These are phyloP conservation scores for Hypoxylon lenormandii DNA, from an alignment of 495 filamentous ascomycete genomes.

Conservation along the genomic window DNA sequence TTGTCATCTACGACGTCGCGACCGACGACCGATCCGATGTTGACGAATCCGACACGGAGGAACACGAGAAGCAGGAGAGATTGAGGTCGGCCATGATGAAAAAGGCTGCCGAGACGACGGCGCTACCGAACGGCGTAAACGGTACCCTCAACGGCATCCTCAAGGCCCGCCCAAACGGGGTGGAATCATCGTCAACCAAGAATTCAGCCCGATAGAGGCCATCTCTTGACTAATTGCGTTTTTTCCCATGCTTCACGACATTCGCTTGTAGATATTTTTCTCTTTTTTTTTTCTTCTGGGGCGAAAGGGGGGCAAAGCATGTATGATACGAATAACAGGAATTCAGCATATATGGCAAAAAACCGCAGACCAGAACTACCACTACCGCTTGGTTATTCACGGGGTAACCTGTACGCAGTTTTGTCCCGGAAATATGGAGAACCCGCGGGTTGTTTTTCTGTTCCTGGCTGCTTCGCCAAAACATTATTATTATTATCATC, in stretches of 20 bases:
- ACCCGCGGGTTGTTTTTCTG: constrained; percentile 5
- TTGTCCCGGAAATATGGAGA: not conserved
- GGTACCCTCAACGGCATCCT: constrained; percentile 35
- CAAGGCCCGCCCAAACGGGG: constrained; percentile 44
- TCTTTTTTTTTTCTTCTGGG: too few species aligned
- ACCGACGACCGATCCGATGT: constrained; percentile 66
- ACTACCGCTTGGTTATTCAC: not conserved
- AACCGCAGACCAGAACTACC: constrained; percentile 21
- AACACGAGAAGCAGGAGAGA: constrained; percentile 42
- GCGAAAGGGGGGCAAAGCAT: constrained; percentile 11
- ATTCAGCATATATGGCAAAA: constrained; percentile 28
- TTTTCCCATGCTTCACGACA: constrained; percentile 28
- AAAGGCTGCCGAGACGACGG: constrained; percentile 17
- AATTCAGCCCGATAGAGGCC: constrained; percentile 34
- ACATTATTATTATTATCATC: too few species aligned
- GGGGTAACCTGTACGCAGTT: not conserved
- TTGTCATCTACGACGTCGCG: constrained; percentile 60
- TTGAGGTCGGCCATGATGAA: constrained; percentile 2
- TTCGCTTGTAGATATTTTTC: constrained; percentile 42
- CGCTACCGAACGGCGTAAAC: constrained; percentile 42
- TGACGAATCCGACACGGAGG: constrained; percentile 64
- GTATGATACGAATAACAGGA: constrained; percentile 32
- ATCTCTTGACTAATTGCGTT: not conserved
- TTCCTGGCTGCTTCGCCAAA: constrained; percentile 5
- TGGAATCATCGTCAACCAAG: constrained; percentile 22